Conservation (phyloP, 805 yeast species). For the Monosporozyma unispora region DNA sequence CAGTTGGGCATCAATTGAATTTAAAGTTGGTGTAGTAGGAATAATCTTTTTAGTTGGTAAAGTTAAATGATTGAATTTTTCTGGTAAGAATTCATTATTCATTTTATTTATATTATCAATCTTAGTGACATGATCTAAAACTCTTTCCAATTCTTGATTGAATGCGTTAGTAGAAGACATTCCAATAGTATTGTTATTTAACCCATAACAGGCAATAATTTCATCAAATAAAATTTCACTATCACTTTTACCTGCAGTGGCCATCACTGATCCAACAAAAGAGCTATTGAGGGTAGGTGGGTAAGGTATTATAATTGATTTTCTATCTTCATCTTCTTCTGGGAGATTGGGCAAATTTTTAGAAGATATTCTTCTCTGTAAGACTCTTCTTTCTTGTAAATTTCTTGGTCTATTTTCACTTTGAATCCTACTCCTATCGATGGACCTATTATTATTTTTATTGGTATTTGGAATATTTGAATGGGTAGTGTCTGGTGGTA, state of each 20-base stretch:
- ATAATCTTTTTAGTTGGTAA: background rate
- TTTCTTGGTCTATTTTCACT: background rate
- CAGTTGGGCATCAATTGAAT: slow-evolving; percentile 1
- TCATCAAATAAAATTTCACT: slow-evolving; percentile 24
- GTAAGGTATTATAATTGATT: background rate
- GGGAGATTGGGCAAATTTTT: background rate
- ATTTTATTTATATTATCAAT: slow-evolving; percentile 5
- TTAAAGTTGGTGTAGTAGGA: background rate
- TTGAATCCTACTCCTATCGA: background rate
- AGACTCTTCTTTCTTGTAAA: slow-evolving; percentile 2
- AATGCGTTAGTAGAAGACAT: slow-evolving; percentile 2
- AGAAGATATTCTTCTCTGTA: slow-evolving; percentile 3
- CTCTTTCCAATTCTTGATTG: slow-evolving; percentile 15
- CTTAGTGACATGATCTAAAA: slow-evolving; percentile 11
- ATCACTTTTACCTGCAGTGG: slow-evolving; percentile 5
- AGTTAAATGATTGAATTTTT: background rate
- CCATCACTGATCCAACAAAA: background rate
- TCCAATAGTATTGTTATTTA: background rate
- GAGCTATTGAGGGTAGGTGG: background rate
- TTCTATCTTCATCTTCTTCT: background rate
- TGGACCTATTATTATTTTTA: background rate
- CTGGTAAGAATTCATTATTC: background rate
- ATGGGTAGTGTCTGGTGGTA: background rate
- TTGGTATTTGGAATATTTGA: background rate
- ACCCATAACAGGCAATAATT: slow-evolving; percentile 19